Evolutionary conservation across 2,329 filamentous ascomycete species (phyloP), one percentile per base, ranked within the genome.

Genomic region (Lecanicillium sp.): DNA sequence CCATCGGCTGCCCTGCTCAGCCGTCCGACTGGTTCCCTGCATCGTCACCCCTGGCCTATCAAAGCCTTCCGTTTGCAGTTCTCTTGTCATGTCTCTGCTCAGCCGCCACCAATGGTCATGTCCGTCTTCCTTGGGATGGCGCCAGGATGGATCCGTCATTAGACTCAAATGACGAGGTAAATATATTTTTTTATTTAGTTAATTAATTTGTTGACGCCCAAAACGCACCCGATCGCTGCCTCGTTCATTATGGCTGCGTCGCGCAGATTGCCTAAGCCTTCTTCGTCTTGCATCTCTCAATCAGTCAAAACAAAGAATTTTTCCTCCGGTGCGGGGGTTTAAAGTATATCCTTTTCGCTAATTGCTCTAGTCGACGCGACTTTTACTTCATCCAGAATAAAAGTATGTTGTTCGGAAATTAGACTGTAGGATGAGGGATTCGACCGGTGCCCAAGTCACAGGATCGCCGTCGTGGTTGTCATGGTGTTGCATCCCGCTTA

Each of bases 401-500:
- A 33, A 32, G 19, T 26, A 46, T 46, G 35, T 30, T 8, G 35
- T 10, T 20, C 11, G 26, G 21, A 26, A 20, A 39, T 26, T 37
- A 35, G 20, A 26, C 30, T 41, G 27, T 41, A 49, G 47, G 20
- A 49, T 49, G 47, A 49, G 26, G 12, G 32, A 33, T 24, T 37
- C 40, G 21, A 7, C 41, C 19, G 19, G 15, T 44, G 40, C 35
- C n/a, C 40, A 43, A 17, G 32, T 38, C 26, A 38, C 33, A 43
- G 35, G 20, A 30, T 44, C 35, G 40, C 26, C 40, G 15, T 49
- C 35, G 26, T 49, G 32, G 47, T 49, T 49, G 47, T 49, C 47
- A 15, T 49, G 47, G 47, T 49, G 47, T 38, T 44, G 41, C 40
- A 38, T 43, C 26, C 47, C 47, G 35, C 47, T 49, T 44, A 49